Evolutionary conservation across 73 alveolate genomes (phyloP).

Genomic region (Paramecium biaurelia): DNA sequence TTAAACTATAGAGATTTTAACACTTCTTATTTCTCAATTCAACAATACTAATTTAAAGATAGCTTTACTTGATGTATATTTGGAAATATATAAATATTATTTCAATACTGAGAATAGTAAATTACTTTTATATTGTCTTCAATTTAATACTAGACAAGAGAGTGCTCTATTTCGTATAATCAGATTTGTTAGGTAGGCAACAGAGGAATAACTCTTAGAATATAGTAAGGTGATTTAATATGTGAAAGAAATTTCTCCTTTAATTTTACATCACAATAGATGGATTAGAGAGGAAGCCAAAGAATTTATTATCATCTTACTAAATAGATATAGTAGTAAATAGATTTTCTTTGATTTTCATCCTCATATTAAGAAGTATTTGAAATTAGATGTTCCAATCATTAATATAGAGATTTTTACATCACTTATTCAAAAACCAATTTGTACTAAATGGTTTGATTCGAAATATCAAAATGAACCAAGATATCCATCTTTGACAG

Average conservation of each 20-base stretch:
- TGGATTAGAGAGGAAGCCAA: conserved; percentile 20
- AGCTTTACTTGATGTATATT: background rate
- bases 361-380: background rate
- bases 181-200: background rate
- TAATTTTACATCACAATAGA: background rate
- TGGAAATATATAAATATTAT: background rate
- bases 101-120: background rate
- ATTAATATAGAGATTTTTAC: background rate
- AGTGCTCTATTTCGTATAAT: background rate
- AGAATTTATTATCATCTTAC: background rate
- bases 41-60: background rate
- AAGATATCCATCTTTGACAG: background rate
- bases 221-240: background rate
- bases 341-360: background rate
- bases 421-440: background rate
- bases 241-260: background rate
- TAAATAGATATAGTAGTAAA: background rate
- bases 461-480: background rate
- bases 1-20: background rate
- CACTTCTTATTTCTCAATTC: background rate
- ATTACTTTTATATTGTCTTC: background rate
- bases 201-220: background rate
- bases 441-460: background rate
- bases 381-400: background rate
- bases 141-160: background rate